These are phyloP conservation scores for Podospora comata DNA, from an alignment of 495 filamentous ascomycete genomes.

Conservation along the genomic window DNA sequence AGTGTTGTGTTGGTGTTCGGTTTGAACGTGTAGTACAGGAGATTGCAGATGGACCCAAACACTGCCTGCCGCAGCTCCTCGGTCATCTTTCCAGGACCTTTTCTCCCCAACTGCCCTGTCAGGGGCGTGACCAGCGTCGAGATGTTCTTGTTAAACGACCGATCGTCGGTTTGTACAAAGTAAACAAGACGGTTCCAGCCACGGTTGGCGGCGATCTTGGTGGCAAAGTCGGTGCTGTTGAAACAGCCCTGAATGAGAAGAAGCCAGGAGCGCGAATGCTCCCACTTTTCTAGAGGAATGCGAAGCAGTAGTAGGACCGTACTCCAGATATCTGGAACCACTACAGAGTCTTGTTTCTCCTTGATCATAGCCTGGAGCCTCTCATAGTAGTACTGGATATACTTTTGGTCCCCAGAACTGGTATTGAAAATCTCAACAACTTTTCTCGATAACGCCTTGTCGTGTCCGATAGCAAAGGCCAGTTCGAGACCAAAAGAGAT, in stretches of 20 bases:
- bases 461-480: conserved; percentile 61
- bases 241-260: conserved; percentile 76
- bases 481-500: conserved; percentile 68
- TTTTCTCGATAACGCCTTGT: conserved; percentile 58
- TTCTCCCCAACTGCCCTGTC: conserved; percentile 64
- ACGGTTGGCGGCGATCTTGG: conserved; percentile 70
- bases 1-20: conserved; percentile 59
- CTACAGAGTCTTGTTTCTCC: conserved; percentile 56
- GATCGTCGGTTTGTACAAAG: conserved; percentile 58
- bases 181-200: conserved; percentile 85
- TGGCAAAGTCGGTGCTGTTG: conserved; percentile 69
- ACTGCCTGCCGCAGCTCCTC: conserved; percentile 58
- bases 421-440: conserved; percentile 64
- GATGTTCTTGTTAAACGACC: conserved; percentile 56
- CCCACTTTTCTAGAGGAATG: conserved; percentile 66
- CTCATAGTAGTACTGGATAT: conserved; percentile 60
- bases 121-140: conserved; percentile 68
- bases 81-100: conserved; percentile 53
- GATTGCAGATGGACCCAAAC: conserved; percentile 66
- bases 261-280: conserved; percentile 68
- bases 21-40: conserved; percentile 83
- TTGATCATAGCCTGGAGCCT: conserved; percentile 68
- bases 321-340: conserved; percentile 89
- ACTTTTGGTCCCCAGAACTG: conserved; percentile 53
- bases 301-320: conserved; percentile 73